Evolutionary conservation across 2,329 filamentous ascomycete species (phyloP).

Genomic region (Penicillium concentricum): DNA sequence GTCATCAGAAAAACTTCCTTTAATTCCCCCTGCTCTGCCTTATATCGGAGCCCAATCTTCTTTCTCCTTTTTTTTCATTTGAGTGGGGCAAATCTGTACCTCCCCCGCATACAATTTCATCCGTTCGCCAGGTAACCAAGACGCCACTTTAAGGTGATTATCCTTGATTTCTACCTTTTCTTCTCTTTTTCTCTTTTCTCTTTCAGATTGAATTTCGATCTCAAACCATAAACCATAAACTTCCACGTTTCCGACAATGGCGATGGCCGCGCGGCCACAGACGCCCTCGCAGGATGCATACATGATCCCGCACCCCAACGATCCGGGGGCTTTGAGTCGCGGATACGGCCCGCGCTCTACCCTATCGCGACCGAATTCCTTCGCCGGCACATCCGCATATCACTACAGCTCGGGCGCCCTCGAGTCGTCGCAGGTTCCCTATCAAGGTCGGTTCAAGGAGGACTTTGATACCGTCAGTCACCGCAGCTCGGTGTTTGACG

Average conservation of each 20-base stretch:
- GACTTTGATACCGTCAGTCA: conserved; percentile 38
- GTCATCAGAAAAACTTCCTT: conserved; percentile 28
- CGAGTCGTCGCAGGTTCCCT: conserved; percentile 32
- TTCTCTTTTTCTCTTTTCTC: background rate
- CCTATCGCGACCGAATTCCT: conserved; percentile 44
- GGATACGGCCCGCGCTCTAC: conserved; percentile 32
- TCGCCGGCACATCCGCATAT: conserved; percentile 38
- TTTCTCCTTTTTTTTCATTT: conserved; percentile 3
- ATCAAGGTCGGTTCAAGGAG: conserved; percentile 42
- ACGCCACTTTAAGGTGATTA: conserved; percentile 12
- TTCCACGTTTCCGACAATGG: conserved; percentile 34
- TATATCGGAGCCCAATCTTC: conserved; percentile 8
- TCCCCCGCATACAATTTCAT: conserved; percentile 32
- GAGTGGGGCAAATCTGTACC: conserved; percentile 16
- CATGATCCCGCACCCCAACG: conserved; percentile 30
- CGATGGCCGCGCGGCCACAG: conserved; percentile 39
- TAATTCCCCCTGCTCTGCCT: background rate
- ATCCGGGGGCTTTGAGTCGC: conserved; percentile 31
- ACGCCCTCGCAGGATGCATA: conserved; percentile 43
- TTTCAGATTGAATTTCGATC: conserved; percentile 8
- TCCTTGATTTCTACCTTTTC: background rate
- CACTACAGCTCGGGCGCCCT: conserved; percentile 36
- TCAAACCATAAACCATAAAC: conserved; percentile 4
- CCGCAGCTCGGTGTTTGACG: conserved; percentile 36
- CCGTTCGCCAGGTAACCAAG: conserved; percentile 36